These are phyloP conservation scores for Talaromyces funiculosus DNA, from an alignment of 2,329 filamentous ascomycete species.

Conservation along the genomic window DNA sequence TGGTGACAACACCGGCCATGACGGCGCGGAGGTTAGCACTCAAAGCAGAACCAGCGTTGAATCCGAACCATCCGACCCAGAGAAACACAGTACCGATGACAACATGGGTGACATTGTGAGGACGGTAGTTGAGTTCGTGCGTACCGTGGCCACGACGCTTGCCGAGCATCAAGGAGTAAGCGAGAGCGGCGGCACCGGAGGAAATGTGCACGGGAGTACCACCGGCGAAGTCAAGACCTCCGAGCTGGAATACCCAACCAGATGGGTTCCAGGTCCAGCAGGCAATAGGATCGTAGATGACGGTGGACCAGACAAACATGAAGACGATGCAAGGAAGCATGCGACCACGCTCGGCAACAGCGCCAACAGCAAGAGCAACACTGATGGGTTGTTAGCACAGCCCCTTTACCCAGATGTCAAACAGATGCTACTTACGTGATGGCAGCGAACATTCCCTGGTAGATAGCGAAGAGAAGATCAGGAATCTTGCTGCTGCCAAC, in stretches of 20 bases:
- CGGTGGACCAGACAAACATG: constrained; percentile 86
- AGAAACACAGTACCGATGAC: constrained; percentile 90
- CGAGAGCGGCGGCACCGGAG: constrained; percentile 74
- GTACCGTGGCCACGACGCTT: constrained; percentile 80
- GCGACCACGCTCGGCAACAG: constrained; percentile 77
- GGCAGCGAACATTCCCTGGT: constrained; percentile 56
- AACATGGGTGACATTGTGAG: constrained; percentile 88
- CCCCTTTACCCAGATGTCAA: too few species aligned
- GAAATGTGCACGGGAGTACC: constrained; percentile 87
- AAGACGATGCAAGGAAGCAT: constrained; percentile 86
- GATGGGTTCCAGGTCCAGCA: constrained; percentile 90
- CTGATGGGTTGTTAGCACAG: constrained; percentile 33
- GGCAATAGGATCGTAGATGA: constrained; percentile 88
- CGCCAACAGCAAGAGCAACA: constrained; percentile 76
- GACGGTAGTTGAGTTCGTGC: constrained; percentile 82
- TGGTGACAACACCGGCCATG: constrained; percentile 82
- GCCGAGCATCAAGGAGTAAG: constrained; percentile 87
- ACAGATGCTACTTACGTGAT: constrained; percentile 62
- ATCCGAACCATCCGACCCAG: constrained; percentile 94
- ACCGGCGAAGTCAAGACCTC: constrained; percentile 81
- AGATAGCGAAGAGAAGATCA: constrained; percentile 78
- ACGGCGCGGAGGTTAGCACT: constrained; percentile 76
- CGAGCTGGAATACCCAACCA: constrained; percentile 75
- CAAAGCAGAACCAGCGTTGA: constrained; percentile 81
- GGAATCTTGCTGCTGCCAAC: constrained; percentile 69